phyloP scores from a whole-genome alignment of 2,329 filamentous ascomycete species.

The Clathrospora elynae region DNA sequence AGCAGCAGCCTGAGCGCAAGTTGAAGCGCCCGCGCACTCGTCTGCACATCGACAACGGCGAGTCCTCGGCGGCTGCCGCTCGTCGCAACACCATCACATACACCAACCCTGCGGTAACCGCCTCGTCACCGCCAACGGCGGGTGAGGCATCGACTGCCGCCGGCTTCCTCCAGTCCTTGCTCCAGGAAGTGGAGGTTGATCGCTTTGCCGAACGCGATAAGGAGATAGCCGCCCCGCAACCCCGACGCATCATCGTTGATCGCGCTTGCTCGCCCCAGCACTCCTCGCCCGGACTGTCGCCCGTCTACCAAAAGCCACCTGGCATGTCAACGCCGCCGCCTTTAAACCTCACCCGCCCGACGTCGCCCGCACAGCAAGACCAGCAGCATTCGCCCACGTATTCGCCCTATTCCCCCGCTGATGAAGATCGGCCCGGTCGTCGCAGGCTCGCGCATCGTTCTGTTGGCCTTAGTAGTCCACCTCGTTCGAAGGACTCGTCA shows the following conservation, averaged over 20 bases:
- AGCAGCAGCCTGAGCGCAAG: conserved; percentile 74
- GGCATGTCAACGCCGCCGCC: conserved; percentile 72
- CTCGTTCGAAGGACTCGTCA: conserved; percentile 67
- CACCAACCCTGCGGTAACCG: conserved; percentile 23
- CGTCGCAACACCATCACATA: conserved; percentile 36
- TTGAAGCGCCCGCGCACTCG: conserved; percentile 86
- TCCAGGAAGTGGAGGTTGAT: conserved; percentile 79
- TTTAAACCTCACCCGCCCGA: conserved; percentile 63
- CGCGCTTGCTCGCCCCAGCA: conserved; percentile 51
- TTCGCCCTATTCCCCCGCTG: conserved; percentile 65
- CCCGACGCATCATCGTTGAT: conserved; percentile 51
- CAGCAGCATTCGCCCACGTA: conserved; percentile 71
- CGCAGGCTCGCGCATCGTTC: conserved; percentile 38
- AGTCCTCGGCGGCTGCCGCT: conserved; percentile 44
- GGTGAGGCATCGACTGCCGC: conserved; percentile 47
- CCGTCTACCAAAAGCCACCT: conserved; percentile 69
- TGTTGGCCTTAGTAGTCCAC: conserved; percentile 47
- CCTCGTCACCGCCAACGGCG: conserved; percentile 24
- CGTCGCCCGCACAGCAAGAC: conserved; percentile 59
- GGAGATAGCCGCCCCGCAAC: conserved; percentile 45
- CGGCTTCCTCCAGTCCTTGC: conserved; percentile 82
- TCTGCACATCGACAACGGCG: conserved; percentile 61
- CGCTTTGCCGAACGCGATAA: conserved; percentile 43
- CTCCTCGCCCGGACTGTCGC: conserved; percentile 71
- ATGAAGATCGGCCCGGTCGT: conserved; percentile 48